Conservation (phyloP, 1,139 yeast species). For the Lodderomyces elongisporus region DNA sequence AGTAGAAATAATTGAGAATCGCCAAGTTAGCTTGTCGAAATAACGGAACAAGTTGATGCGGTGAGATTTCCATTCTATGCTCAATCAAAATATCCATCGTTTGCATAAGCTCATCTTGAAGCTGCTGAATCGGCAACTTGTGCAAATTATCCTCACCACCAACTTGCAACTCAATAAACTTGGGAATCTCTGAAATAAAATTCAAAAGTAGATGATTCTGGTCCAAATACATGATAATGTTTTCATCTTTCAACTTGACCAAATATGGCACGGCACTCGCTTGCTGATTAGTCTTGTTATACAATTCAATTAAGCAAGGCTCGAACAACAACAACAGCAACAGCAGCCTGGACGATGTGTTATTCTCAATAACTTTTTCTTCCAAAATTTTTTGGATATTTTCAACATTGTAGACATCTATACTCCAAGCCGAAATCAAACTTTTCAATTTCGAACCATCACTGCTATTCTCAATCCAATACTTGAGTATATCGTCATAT, state of each 20-base stretch:
- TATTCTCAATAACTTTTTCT: slow-evolving; percentile 17
- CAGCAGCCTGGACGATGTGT: too few species aligned
- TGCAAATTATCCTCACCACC: not conserved
- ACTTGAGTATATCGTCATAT: slow-evolving; percentile 50
- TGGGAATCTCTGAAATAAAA: slow-evolving; percentile 47
- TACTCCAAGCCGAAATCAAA: slow-evolving; percentile 56
- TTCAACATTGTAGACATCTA: slow-evolving; percentile 46
- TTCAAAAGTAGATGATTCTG: slow-evolving; percentile 56
- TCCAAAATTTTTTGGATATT: slow-evolving; percentile 46
- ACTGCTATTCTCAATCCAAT: slow-evolving; percentile 34
- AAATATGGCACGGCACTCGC: slow-evolving; percentile 61
- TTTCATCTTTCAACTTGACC: slow-evolving; percentile 47
- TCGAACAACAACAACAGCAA: slow-evolving; percentile 18
- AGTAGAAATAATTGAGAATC: slow-evolving; percentile 54
- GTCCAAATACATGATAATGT: slow-evolving; percentile 55
- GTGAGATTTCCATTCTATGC: slow-evolving; percentile 59
- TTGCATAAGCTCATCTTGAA: slow-evolving; percentile 37
- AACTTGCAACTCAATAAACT: slow-evolving; percentile 42
- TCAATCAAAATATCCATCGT: slow-evolving; percentile 56
- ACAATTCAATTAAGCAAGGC: slow-evolving; percentile 54
- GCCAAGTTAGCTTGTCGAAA: slow-evolving; percentile 43
- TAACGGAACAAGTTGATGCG: slow-evolving; percentile 44
- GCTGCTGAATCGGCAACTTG: slow-evolving; percentile 16
- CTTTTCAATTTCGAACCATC: slow-evolving; percentile 30
- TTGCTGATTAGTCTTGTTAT: slow-evolving; percentile 55